phyloP scores from a whole-genome alignment of 164 flowering plant species.

The Nymphaea colorata region DNA sequence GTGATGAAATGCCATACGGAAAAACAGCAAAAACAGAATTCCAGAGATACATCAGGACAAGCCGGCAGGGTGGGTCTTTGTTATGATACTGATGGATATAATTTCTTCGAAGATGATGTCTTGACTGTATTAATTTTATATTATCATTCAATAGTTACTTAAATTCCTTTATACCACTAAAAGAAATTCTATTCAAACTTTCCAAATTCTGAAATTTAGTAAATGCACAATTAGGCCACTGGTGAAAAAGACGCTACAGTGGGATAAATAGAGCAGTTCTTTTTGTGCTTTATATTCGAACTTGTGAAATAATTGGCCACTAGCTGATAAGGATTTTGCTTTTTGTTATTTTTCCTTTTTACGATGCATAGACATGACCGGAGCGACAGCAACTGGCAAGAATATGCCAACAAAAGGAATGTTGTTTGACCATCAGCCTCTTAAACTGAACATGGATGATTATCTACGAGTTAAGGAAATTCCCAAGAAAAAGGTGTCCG shows the following conservation, averaged over 20 bases:
- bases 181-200: no score
- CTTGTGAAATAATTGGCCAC: not conserved
- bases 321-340: not conserved
- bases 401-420: not conserved
- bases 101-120: not conserved
- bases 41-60: constrained; percentile 42
- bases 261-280: no score
- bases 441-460: constrained; percentile 53
- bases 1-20: constrained; percentile 55
- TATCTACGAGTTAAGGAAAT: constrained; percentile 50
- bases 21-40: constrained; percentile 40
- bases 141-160: not conserved
- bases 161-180: not conserved
- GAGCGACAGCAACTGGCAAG: not conserved
- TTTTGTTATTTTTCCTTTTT: no score
- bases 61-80: constrained; percentile 32
- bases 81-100: no score
- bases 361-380: not conserved
- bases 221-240: not conserved
- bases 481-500: constrained; percentile 57
- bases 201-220: not conserved
- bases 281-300: no score
- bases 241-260: no score
- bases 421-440: constrained; percentile 60
- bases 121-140: not conserved